Evolutionary conservation across 495 filamentous ascomycete genomes (phyloP), one percentile per base, ranked within the genome.

Genomic region (Neurospora sp.): DNA sequence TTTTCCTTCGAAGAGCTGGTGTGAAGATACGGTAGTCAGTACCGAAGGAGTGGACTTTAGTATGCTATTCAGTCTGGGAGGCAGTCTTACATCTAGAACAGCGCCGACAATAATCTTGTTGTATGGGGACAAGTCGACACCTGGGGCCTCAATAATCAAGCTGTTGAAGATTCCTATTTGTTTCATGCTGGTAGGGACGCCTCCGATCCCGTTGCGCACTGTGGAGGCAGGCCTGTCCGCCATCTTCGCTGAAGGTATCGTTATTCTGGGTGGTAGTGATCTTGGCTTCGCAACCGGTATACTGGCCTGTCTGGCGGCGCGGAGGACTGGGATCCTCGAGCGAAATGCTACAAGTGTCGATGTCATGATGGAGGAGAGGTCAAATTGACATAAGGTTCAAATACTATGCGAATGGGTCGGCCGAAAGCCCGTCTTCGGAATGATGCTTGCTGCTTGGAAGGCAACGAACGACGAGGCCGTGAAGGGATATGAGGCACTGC

Each of bases 1-100:
- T 10, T 82, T 78, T 70, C 88, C 88, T 59, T 85, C 85, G 77
- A 89, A 90, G 69, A 90, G 81, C 85, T 86, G 53, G n/a, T 35
- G 9, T n/a, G 8, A 14, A 44, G 20, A 41, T n/a, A 31, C 4
- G 14, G 9, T 12, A 14, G 35, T 72, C 2, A 22, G 22, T 8
- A 11, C 10, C 31, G 44, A 37, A 5, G 8, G 8, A 40, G 16
- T 53, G 65, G 18, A 10, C 35, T n/a, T 16, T 38, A 6, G 46
- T 46, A 2, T 20, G 10, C 27, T 38, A 39, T 20, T 10, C 12
- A 27, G 71, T 40, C 1, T 38, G 39, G 73, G 40, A 20, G 27
- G 11, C 16, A 48, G 40, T 39, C 82, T 38, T 68, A 86, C 85
- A 74, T 89, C 88, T 38, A 90, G 80, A 27, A 90, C 82, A 76